Base-by-base conservation (phyloP, 306 rosid species). In the Lathyrus oleraceus region DNA sequence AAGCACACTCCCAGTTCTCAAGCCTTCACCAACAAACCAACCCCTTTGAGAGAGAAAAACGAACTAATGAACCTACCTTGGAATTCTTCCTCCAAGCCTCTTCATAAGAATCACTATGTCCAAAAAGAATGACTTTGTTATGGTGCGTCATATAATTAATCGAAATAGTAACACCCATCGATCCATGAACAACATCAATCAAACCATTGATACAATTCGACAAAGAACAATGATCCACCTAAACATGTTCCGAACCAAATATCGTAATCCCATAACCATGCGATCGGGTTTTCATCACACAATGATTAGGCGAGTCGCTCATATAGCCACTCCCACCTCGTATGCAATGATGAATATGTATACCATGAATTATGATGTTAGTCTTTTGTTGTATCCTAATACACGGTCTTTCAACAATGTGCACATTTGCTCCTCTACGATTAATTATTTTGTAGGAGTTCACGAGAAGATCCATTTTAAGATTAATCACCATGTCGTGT, bases 401-500 rank as follows among this genome's bases (percentile, higher is more conserved):
- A 79, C 95, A 92, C 0, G 97, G 92, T 8, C 96, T 96, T 1
- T 87, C 90, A 4, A 87, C 95, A 16, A 89, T 72, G 87, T 92
- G 95, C 6, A 92, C 84, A 27, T 30, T 84, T 10, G 76, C 86
- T 20, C 96, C 97, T 59, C 97, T 77, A 0, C 97, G 96, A 57
- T 92, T 96, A 73, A 92, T 85, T 20, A 95, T 92, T 74, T 92
- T 92, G 58, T 78, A 85, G 0, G 97, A 89, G 80, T 89, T 92
- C 59, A 92, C 17, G 48, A 89, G 73, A 8, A 78, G 86, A 80
- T 89, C 97, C 91, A 87, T 74, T 39, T 75, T 73, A 0, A 90
- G 84, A 65, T 72, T 85, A 49, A 94, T 90, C 21, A 70, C 76
- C 98, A 90, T 90, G 86, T 88, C 90, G 0, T 77, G 45, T 4